Evolutionary conservation across 495 filamentous ascomycete species (phyloP).

Genomic region (Thermochaetoides thermophila): DNA sequence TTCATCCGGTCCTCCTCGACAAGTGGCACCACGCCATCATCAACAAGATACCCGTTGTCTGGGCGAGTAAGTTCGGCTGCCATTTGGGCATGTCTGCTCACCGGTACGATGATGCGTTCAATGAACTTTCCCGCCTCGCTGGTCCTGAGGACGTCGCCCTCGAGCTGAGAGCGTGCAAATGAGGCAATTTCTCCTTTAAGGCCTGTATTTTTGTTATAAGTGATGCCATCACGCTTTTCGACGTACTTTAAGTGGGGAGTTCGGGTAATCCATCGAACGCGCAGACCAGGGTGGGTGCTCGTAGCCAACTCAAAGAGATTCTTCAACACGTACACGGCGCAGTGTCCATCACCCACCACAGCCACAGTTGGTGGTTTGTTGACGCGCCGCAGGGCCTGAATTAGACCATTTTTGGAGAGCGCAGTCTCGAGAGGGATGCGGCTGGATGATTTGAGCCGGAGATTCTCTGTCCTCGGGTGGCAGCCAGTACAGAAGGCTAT

Average conservation of each 20-base stretch:
- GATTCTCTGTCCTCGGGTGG: not conserved
- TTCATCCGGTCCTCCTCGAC: not conserved
- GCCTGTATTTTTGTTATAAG: constrained; percentile 19
- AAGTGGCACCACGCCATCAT: not conserved
- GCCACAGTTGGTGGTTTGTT: constrained; percentile 4
- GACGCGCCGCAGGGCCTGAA: not conserved
- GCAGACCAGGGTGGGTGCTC: constrained; percentile 27
- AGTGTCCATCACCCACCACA: constrained; percentile 12
- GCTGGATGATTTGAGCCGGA: not conserved
- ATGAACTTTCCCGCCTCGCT: constrained; percentile 38
- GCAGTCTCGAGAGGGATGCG: constrained; percentile 6
- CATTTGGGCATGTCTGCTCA: no score
- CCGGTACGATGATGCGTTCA: constrained; percentile 4
- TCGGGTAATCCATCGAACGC: constrained; percentile 15
- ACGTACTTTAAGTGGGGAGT: constrained; percentile 10
- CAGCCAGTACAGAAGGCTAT: constrained; percentile 14
- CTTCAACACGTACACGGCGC: constrained; percentile 25
- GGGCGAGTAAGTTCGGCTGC: no score
- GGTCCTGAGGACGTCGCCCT: constrained; percentile 22
- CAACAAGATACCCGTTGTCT: not conserved
- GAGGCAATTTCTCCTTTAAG: constrained; percentile 14
- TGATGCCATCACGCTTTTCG: constrained; percentile 8
- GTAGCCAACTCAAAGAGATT: constrained; percentile 32
- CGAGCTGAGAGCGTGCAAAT: constrained; percentile 11
- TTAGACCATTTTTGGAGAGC: constrained; percentile 3